Base-by-base conservation (phyloP, 345 rosid genomes). In the Alliaria petiolata region DNA sequence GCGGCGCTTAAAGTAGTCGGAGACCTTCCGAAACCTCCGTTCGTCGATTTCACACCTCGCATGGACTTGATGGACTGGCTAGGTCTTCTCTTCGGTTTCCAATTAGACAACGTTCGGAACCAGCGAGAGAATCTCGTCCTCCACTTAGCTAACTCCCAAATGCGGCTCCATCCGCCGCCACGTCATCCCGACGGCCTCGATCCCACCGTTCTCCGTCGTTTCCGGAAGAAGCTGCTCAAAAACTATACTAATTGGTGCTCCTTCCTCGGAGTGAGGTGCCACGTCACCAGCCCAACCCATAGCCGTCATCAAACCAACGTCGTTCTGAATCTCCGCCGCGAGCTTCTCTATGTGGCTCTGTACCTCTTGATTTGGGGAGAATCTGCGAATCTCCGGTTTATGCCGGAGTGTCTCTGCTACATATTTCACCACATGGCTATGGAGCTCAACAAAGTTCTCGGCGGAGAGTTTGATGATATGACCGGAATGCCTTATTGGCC, bases 351-450 rank as follows among this genome's bases (percentile, higher is more conserved):
- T 57, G 86, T 86, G 0, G 83, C 89, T 33, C 82, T 91, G 2
- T 88, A 84, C 55, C 86, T 91, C 10, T 73, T 93, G 69, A 84
- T 93, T 16, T 93, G 98, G 97, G 98, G 98, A 4, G 98, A 93
- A 68, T 72, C 92, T 0, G 97, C 92, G 47, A 93, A 93, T 82
- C 77, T 91, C 1, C 78, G 98, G 44, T 91, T 93, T 65, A 84
- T 91, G 84, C 95, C 95, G 5, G 98, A 93, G 62, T 93, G 98
- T 78, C 61, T 91, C 14, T 91, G 91, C 70, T 93, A 85, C 64
- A 85, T 93, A 9, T 93, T 89, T 26, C 98, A 93, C 43, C 79
- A 93, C 56, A 93, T 93, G 98, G 92, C 92, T 30, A 85, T 86
- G 95, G 98, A 93, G 31, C 80, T 93, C 59, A 91, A 93, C 68